phyloP scores from a whole-genome alignment of 1,139 yeast species.

The Taphrina pruni region DNA sequence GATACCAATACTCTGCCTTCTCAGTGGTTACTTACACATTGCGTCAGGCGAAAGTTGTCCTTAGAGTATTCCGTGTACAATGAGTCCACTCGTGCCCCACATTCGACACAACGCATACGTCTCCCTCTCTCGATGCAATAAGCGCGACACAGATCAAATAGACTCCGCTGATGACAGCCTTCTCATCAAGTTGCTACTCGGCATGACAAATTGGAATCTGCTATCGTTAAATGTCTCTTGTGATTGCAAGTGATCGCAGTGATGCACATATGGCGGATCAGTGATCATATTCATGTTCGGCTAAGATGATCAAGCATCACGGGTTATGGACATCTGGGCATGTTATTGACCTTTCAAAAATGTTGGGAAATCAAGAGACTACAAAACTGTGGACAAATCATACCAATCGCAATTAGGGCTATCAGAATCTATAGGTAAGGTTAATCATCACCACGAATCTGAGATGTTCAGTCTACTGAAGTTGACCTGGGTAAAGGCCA shows the following conservation, averaged over 20 bases:
- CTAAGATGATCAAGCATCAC: background rate
- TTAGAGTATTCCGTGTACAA: slow-evolving; percentile 76
- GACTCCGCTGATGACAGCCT: too few species aligned
- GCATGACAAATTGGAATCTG: too few species aligned
- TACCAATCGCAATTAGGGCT: slow-evolving; percentile 15
- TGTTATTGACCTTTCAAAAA: too few species aligned
- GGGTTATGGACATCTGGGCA: background rate
- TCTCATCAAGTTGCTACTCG: too few species aligned
- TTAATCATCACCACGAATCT: background rate
- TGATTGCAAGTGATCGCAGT: background rate
- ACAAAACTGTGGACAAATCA: background rate
- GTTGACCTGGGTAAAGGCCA: background rate
- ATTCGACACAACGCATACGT: slow-evolving; percentile 85
- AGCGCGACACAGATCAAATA: too few species aligned
- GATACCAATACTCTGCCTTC: too few species aligned
- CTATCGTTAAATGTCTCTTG: background rate
- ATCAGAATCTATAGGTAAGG: slow-evolving; percentile 1
- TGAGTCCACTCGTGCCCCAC: slow-evolving; percentile 67
- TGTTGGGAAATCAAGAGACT: background rate
- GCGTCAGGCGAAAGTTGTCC: slow-evolving; percentile 78
- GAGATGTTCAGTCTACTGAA: background rate
- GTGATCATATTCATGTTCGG: background rate
- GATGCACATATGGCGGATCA: background rate
- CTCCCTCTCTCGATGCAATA: background rate
- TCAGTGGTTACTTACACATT: slow-evolving; percentile 56